These are phyloP conservation scores for Deinandra increscens DNA, from an alignment of 129 eudicot genomes.

Conservation along the genomic window DNA sequence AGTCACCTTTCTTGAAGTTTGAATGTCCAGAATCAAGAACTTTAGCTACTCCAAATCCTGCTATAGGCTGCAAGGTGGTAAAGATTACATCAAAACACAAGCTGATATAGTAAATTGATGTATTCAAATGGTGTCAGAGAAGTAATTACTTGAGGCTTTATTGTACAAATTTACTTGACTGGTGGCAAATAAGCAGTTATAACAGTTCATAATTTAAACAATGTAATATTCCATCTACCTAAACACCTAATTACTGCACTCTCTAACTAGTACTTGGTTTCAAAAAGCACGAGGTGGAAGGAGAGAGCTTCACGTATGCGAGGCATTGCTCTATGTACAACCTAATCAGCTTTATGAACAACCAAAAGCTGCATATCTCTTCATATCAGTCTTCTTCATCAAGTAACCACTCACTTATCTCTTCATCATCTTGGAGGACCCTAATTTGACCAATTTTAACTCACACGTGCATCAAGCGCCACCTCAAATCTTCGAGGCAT, in stretches of 20 bases:
- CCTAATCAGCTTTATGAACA: no score
- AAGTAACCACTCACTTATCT: no score
- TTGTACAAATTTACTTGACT: neutral
- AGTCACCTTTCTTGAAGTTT: slow-evolving; percentile 58
- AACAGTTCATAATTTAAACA: neutral
- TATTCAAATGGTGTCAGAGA: neutral
- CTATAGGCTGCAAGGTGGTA: slow-evolving; percentile 40
- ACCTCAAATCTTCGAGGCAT: no score
- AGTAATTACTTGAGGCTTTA: neutral
- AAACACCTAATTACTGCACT: neutral
- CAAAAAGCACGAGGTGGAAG: no score
- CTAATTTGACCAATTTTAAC: no score
- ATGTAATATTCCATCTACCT: neutral
- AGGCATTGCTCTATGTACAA: no score
- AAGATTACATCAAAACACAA: neutral
- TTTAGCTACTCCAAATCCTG: slow-evolving; percentile 60
- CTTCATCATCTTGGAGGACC: no score
- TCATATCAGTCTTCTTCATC: no score
- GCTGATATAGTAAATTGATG: neutral
- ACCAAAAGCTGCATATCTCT: no score
- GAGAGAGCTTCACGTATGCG: no score
- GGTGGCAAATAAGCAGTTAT: neutral
- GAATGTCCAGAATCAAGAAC: slow-evolving; percentile 62
- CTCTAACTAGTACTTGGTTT: neutral
- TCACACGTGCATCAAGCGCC: no score